Percentiles rank a stretch among this genome's conserved stretches.
Conservation (phyloP, 2,329 filamentous ascomycete species). For the Ophiobolus disseminans region DNA sequence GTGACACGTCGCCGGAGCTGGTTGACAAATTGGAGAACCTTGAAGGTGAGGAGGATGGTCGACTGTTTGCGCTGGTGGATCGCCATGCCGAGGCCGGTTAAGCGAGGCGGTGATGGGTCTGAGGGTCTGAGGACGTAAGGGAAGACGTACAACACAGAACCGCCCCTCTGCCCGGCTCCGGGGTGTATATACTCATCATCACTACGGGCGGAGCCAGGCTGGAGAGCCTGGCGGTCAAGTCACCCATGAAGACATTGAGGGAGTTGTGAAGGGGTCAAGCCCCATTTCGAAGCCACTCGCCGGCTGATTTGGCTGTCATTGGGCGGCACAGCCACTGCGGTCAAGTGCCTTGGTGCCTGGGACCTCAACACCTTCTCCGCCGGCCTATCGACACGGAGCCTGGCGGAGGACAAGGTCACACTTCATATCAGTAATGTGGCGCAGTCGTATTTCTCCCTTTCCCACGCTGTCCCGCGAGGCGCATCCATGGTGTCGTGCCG, state of each 20-base stretch:
- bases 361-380: slow-evolving; percentile 16
- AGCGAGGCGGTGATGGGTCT: slow-evolving; percentile 22
- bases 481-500: slow-evolving; percentile 13
- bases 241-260: slow-evolving; percentile 23
- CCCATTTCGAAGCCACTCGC: slow-evolving; percentile 20
- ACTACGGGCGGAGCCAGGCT: slow-evolving; percentile 38
- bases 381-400: slow-evolving; percentile 27
- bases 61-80: slow-evolving; percentile 34
- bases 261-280: slow-evolving; percentile 17
- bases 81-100: slow-evolving; percentile 36
- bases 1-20: slow-evolving; percentile 48
- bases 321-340: slow-evolving; percentile 21
- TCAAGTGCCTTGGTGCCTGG: slow-evolving; percentile 8
- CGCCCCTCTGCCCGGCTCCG: slow-evolving; percentile 15
- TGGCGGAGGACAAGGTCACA: slow-evolving; percentile 19
- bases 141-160: slow-evolving; percentile 25
- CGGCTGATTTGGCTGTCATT: slow-evolving; percentile 25
- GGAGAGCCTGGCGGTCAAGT: slow-evolving; percentile 31
- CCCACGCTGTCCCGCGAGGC: slow-evolving; percentile 19
- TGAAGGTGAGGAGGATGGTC: slow-evolving; percentile 47
- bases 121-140: slow-evolving; percentile 28
- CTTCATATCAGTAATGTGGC: slow-evolving; percentile 27
- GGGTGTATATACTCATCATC: slow-evolving; percentile 32
- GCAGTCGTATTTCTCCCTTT: slow-evolving; percentile 22
- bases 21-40: slow-evolving; percentile 49